A percentile compares a stretch with the other conserved stretches of the same genome.
phyloP scores from a whole-genome alignment of 2,329 filamentous ascomycete genomes.

The Stachybotrys chlorohalonatus region DNA sequence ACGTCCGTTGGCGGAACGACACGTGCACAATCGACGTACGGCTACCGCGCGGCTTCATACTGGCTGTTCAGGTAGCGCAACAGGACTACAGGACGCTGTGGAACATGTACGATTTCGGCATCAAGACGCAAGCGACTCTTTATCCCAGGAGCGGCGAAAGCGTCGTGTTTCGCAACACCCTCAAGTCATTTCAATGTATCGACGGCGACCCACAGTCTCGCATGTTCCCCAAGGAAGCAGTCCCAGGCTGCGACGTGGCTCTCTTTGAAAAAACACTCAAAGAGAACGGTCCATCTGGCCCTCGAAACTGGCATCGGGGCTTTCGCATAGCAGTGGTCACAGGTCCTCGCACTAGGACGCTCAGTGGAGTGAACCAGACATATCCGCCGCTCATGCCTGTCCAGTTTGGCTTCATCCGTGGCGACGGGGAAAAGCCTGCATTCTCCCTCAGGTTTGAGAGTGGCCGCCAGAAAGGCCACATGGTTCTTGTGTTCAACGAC shows the following conservation, averaged over 20 bases:
- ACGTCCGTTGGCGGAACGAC: constrained; percentile 70
- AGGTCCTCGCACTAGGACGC: constrained; percentile 63
- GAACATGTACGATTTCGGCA: constrained; percentile 79
- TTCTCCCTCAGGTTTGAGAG: constrained; percentile 64
- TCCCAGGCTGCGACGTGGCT: constrained; percentile 61
- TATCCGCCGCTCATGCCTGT: constrained; percentile 58
- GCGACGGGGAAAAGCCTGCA: constrained; percentile 60
- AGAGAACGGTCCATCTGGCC: constrained; percentile 63
- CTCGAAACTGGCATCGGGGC: constrained; percentile 65
- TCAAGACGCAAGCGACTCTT: constrained; percentile 64
- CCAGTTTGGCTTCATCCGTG: constrained; percentile 68
- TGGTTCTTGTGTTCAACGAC: constrained; percentile 70
- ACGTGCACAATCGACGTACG: constrained; percentile 56
- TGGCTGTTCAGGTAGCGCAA: constrained; percentile 63
- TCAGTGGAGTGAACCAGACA: constrained; percentile 67
- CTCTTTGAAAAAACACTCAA: constrained; percentile 65
- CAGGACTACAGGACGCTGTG: constrained; percentile 71
- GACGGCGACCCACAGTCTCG: constrained; percentile 61
- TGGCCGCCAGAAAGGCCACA: constrained; percentile 54
- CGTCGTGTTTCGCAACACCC: constrained; percentile 56
- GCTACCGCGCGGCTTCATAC: constrained; percentile 65
- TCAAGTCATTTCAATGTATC: constrained; percentile 73
- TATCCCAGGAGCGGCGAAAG: constrained; percentile 61
- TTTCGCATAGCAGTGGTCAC: constrained; percentile 74
- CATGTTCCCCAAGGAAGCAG: constrained; percentile 66